Conservation (phyloP, 2,329 filamentous ascomycete species). For the Talaromyces marneffei region DNA sequence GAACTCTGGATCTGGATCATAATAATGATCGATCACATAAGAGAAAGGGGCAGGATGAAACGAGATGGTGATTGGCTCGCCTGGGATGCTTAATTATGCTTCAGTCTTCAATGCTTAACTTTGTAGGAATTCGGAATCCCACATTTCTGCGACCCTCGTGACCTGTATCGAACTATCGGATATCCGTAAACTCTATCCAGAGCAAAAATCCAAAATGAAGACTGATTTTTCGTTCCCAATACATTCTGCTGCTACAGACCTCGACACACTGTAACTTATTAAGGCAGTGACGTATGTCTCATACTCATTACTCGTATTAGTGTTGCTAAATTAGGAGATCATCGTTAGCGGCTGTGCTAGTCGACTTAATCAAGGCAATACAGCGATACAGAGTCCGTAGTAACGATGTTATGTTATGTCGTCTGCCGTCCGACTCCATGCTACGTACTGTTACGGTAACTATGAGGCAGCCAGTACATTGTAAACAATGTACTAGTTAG, state of each 20-base stretch:
- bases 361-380: too few species aligned
- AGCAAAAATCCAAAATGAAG: not conserved
- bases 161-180: not conserved
- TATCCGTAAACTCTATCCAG: not conserved
- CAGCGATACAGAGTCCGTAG: too few species aligned
- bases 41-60: not conserved
- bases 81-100: not conserved
- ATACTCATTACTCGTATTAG: too few species aligned
- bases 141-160: not conserved
- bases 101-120: not conserved
- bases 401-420: too few species aligned
- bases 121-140: not conserved
- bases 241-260: too few species aligned
- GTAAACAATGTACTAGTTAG: too few species aligned
- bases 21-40: not conserved
- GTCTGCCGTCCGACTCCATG: too few species aligned
- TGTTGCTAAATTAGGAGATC: not conserved
- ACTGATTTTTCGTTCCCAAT: not conserved
- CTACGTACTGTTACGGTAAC: too few species aligned
- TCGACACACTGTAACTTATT: not conserved
- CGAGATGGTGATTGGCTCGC: not conserved
- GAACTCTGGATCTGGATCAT: not conserved
- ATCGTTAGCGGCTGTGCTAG: not conserved
- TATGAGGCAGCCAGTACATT: too few species aligned
- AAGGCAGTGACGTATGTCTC: not conserved